A percentile compares a stretch with the other conserved stretches of the same genome.
phyloP scores from a whole-genome alignment of 2,329 filamentous ascomycete genomes.

The Exserohilum rostratum region DNA sequence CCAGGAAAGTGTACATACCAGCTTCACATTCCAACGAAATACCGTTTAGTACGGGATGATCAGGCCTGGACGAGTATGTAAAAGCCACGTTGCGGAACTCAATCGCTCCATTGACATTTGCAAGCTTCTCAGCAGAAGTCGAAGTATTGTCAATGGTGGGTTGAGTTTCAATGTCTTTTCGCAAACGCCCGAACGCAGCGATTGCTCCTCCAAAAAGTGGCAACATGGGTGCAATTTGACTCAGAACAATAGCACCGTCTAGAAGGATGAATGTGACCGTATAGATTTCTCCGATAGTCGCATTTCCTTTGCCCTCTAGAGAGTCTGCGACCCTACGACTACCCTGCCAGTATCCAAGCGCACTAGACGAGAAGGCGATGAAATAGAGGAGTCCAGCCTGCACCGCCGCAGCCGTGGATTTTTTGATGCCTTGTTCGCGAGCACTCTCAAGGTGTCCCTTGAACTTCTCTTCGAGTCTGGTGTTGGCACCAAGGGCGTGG shows the following conservation, averaged over 20 bases:
- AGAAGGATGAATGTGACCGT: constrained; percentile 63
- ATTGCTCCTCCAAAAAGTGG: constrained; percentile 58
- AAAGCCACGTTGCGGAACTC: constrained; percentile 50
- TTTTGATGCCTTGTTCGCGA: constrained; percentile 62
- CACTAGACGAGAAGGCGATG: constrained; percentile 70
- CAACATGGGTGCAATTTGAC: constrained; percentile 55
- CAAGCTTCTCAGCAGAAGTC: constrained; percentile 32
- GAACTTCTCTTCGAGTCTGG: constrained; percentile 66
- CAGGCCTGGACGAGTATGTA: constrained; percentile 50
- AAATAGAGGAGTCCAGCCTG: constrained; percentile 70
- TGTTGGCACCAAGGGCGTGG: constrained; percentile 67
- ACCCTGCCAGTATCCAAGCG: constrained; percentile 72
- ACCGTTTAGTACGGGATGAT: constrained; percentile 47
- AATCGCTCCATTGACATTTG: constrained; percentile 55
- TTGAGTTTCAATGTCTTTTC: constrained; percentile 61
- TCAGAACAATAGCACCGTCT: constrained; percentile 57
- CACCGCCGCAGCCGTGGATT: constrained; percentile 61
- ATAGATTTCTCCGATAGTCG: constrained; percentile 56
- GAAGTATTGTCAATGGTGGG: constrained; percentile 49
- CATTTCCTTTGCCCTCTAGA: constrained; percentile 38
- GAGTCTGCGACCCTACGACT: constrained; percentile 60
- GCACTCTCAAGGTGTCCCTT: constrained; percentile 58
- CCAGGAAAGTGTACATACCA: neutral
- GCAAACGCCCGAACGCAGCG: constrained; percentile 64
- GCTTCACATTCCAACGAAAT: constrained; percentile 47